A percentile compares a stretch with the other conserved stretches of the same genome.
Conservation (phyloP, 1,284 basidiomycete species). For the Tranzscheliella williamsii region DNA sequence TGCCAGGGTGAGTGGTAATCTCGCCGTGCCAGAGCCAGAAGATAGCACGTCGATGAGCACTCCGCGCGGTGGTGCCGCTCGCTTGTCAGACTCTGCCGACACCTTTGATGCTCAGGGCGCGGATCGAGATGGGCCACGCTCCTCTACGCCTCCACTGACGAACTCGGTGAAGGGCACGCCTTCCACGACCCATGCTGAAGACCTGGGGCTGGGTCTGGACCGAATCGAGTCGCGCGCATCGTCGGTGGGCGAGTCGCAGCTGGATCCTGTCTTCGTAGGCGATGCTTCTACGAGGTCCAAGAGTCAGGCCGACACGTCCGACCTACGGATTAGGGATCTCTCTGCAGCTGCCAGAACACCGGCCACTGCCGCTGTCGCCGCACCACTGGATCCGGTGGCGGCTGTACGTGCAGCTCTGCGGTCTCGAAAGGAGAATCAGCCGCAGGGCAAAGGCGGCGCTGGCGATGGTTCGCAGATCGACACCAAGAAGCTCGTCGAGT, state of each 20-base stretch:
- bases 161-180: slow-evolving; percentile 3
- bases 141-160: slow-evolving; percentile 20
- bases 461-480: slow-evolving; percentile 22
- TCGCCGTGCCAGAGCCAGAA: slow-evolving; percentile 3
- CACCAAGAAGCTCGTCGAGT: slow-evolving; percentile 34
- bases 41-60: slow-evolving; percentile 1
- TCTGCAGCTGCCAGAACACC: background rate
- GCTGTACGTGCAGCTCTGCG: slow-evolving; percentile 22
- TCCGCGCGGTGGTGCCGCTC: slow-evolving; percentile 1
- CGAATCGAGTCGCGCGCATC: slow-evolving; percentile 1
- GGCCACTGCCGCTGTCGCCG: background rate
- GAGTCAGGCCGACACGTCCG: slow-evolving; percentile 4
- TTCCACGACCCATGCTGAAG: slow-evolving; percentile 5
- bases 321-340: slow-evolving; percentile 3
- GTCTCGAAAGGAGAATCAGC: slow-evolving; percentile 4
- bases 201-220: background rate
- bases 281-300: background rate
- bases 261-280: background rate
- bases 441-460: no score
- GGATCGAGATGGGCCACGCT: slow-evolving; percentile 1
- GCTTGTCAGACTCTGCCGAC: slow-evolving; percentile 6
- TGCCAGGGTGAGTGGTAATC: no score
- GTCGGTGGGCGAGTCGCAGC: background rate
- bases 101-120: background rate
- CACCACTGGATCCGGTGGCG: slow-evolving; percentile 22